Percentiles rank a stretch among this genome's conserved stretches.
Evolutionary conservation across 257 asterid genomes (phyloP).

Genomic region (Ophiorrhiza pumila): DNA sequence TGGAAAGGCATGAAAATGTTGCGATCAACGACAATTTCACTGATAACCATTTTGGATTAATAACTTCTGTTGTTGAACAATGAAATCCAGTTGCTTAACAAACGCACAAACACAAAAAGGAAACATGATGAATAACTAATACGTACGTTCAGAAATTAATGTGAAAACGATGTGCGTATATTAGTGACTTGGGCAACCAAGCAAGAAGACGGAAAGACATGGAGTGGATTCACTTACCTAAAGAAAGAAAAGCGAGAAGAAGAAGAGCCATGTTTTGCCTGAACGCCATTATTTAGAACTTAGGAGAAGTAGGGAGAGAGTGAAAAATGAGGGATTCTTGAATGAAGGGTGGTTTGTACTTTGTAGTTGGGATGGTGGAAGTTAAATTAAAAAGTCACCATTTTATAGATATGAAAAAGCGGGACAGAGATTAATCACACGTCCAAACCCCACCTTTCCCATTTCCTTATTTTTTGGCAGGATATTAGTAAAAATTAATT

Average conservation of each 20-base stretch:
- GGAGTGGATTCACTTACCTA: constrained; percentile 1
- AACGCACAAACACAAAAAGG: neutral
- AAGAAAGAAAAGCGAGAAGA: constrained; percentile 2
- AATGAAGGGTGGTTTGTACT: neutral
- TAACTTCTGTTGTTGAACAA: neutral
- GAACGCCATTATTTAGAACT: constrained; percentile 3
- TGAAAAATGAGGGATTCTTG: neutral
- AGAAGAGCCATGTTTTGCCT: constrained; percentile 2
- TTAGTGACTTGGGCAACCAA: neutral
- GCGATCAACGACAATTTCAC: neutral
- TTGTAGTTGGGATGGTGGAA: constrained; percentile 14
- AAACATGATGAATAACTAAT: neutral
- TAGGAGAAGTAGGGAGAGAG: neutral
- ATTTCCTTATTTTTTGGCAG: constrained; percentile 6
- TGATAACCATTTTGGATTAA: neutral
- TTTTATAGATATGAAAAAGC: neutral
- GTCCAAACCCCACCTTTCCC: neutral
- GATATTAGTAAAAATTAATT: no score
- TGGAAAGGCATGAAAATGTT: neutral
- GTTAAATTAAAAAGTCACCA: neutral
- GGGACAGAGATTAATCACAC: neutral
- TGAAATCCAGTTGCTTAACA: neutral
- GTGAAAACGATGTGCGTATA: neutral
- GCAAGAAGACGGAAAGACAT: neutral
- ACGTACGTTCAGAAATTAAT: neutral